phyloP scores from a whole-genome alignment of 2,329 filamentous ascomycete species.

The Sporothrix luriei region DNA sequence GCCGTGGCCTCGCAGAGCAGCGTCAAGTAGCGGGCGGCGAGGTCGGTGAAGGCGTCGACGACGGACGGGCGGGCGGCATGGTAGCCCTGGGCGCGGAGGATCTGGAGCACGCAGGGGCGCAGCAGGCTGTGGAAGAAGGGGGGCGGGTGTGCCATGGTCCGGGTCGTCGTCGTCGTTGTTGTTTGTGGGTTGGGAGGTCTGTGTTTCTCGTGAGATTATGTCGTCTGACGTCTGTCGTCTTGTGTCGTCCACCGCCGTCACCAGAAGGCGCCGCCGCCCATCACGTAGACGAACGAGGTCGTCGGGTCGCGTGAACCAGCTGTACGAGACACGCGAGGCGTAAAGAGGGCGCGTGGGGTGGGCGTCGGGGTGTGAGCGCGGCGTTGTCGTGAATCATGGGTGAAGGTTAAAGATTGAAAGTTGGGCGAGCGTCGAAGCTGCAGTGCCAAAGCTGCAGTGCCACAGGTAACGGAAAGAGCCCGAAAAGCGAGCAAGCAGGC shows the following conservation, averaged over 20 bases:
- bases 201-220: too few species aligned
- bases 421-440: neutral
- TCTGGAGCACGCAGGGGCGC: constrained; percentile 84
- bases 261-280: constrained; percentile 21
- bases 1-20: constrained; percentile 74
- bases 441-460: neutral
- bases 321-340: neutral
- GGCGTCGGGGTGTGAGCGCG: neutral
- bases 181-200: neutral
- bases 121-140: constrained; percentile 73
- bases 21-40: constrained; percentile 78
- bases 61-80: constrained; percentile 79
- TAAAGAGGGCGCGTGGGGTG: neutral
- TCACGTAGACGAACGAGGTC: neutral
- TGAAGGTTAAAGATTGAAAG: neutral
- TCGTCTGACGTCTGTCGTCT: neutral
- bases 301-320: neutral
- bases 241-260: constrained; percentile 10
- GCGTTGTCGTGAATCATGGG: neutral
- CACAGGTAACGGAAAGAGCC: neutral
- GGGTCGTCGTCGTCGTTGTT: too few species aligned
- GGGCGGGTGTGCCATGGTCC: constrained; percentile 50
- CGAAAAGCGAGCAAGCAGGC: neutral
- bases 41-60: constrained; percentile 83
- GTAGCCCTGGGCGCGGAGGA: constrained; percentile 88